Evolutionary conservation across 1,139 yeast species (phyloP).

Genomic region (Sugiyamaella novakii): DNA sequence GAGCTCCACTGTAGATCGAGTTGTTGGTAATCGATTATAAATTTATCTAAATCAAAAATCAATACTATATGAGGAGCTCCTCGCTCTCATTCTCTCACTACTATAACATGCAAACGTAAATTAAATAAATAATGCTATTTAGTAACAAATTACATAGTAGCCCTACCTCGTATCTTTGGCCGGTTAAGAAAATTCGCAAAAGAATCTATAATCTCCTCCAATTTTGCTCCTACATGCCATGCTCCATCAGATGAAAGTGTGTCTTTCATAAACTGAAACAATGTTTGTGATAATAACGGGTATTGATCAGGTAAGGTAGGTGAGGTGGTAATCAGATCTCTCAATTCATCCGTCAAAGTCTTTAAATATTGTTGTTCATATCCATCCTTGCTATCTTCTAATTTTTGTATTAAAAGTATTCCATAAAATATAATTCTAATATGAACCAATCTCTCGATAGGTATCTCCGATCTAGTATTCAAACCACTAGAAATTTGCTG

Average conservation of each 20-base stretch:
- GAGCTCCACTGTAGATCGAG: no score
- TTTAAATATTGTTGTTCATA: constrained; percentile 10
- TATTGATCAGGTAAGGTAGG: neutral
- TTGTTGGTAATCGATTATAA: no score
- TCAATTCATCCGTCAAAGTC: neutral
- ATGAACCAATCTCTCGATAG: constrained; percentile 18
- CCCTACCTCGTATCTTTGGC: constrained; percentile 3
- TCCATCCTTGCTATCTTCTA: constrained; percentile 12
- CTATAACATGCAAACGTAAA: no score
- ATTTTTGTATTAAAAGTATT: constrained; percentile 11
- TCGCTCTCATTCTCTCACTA: no score
- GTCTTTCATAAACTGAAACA: constrained; percentile 15
- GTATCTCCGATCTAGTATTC: constrained; percentile 15
- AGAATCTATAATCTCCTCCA: constrained; percentile 6
- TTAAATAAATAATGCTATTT: constrained; percentile 1
- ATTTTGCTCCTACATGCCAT: constrained; percentile 20
- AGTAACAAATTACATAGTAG: constrained; percentile 2
- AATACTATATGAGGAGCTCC: no score
- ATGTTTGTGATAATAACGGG: constrained; percentile 12
- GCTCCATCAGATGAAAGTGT: constrained; percentile 20
- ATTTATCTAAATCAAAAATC: no score
- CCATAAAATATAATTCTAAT: constrained; percentile 17
- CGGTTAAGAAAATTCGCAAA: constrained; percentile 1
- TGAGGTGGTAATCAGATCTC: neutral
- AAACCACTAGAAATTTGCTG: constrained; percentile 12